Conservation (phyloP, 2,329 filamentous ascomycete species). For the Mycosphaerella arachidis region DNA sequence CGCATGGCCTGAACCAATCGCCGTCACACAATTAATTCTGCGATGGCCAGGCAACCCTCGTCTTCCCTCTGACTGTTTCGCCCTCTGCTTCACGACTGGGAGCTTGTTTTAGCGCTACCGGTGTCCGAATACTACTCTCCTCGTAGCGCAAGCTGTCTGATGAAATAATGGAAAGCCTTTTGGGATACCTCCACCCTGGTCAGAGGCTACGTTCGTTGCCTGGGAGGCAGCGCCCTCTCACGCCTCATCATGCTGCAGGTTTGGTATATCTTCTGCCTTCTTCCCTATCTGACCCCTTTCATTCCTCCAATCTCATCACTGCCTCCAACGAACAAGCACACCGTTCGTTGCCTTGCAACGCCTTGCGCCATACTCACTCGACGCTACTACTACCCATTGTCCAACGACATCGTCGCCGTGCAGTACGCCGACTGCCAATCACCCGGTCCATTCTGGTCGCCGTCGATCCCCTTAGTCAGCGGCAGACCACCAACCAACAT, state of each 20-base stretch:
- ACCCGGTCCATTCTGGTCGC: background rate
- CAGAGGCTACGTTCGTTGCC: background rate
- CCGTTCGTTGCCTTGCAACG: background rate
- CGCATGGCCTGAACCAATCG: background rate
- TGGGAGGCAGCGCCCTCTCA: conserved; percentile 4
- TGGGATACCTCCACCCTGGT: background rate
- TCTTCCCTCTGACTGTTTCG: conserved; percentile 1
- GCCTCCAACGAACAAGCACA: background rate
- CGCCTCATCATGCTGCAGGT: background rate
- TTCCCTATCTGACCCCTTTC: background rate
- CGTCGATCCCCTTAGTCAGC: conserved; percentile 13
- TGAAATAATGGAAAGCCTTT: background rate
- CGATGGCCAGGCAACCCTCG: background rate
- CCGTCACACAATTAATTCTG: background rate
- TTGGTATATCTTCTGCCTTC: conserved; percentile 3
- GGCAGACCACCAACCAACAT: conserved; percentile 3
- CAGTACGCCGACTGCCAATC: background rate
- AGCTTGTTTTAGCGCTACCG: background rate
- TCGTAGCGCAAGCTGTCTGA: background rate
- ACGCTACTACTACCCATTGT: background rate
- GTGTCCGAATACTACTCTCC: background rate
- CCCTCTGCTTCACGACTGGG: background rate
- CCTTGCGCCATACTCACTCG: background rate
- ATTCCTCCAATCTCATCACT: background rate
- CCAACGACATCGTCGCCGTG: conserved; percentile 4